Percentiles rank a stretch among this genome's conserved stretches.
phyloP scores from a whole-genome alignment of 2,329 filamentous ascomycete genomes.

The Colletotrichum noveboracense region DNA sequence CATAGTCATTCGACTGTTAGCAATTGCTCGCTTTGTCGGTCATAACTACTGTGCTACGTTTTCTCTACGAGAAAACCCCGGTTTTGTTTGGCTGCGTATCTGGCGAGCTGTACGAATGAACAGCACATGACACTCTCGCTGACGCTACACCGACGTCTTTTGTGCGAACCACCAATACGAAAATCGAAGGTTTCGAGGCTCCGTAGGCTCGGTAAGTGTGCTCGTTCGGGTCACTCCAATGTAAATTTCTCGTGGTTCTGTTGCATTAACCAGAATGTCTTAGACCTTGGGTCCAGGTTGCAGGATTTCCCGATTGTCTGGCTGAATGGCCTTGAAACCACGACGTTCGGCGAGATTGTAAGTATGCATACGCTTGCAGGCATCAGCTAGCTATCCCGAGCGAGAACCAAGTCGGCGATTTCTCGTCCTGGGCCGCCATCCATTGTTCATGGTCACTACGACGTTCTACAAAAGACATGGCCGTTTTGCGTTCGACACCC shows the following conservation, averaged over 20 bases:
- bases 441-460: neutral
- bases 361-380: neutral
- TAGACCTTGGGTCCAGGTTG: neutral
- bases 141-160: neutral
- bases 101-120: neutral
- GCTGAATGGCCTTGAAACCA: neutral
- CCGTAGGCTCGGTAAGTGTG: neutral
- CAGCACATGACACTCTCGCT: neutral
- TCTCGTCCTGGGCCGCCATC: neutral
- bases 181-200: neutral
- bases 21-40: neutral
- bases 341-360: neutral
- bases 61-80: neutral
- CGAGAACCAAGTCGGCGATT: neutral
- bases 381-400: neutral
- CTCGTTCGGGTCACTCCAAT: neutral
- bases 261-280: neutral
- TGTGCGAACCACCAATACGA: neutral
- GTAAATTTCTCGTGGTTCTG: neutral
- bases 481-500: neutral
- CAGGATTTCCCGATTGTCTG: neutral
- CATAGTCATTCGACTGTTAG: neutral
- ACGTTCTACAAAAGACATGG: neutral
- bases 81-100: neutral
- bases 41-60: neutral